Percentiles rank a stretch among this genome's conserved stretches.
Conservation (phyloP, 2,329 filamentous ascomycete genomes). For the Phaeosphaeriaceae sp. region DNA sequence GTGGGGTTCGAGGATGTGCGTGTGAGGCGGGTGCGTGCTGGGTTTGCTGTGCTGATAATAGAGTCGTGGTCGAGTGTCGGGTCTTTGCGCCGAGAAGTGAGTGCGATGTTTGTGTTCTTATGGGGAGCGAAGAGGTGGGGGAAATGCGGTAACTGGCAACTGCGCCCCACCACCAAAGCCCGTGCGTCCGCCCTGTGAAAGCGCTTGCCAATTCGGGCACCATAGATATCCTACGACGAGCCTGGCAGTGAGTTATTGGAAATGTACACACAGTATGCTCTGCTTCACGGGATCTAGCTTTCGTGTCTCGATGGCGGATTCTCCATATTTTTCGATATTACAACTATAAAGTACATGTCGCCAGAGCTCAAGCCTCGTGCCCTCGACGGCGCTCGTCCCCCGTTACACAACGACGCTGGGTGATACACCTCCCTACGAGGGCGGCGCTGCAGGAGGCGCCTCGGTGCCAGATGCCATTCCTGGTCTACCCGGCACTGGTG, state of each 20-base stretch:
- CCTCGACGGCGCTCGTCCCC: background rate
- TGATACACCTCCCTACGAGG: constrained; percentile 37
- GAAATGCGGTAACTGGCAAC: constrained; percentile 23
- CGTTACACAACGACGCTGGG: background rate
- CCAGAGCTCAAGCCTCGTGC: constrained; percentile 3
- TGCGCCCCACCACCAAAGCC: constrained; percentile 13
- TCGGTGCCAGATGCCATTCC: constrained; percentile 53
- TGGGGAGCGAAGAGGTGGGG: constrained; percentile 23
- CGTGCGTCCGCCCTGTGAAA: constrained; percentile 3
- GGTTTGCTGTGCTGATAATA: constrained; percentile 14
- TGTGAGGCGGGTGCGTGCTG: constrained; percentile 7
- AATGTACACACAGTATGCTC: background rate
- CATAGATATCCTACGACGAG: constrained; percentile 4
- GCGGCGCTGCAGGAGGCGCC: constrained; percentile 57
- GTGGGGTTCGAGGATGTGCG: constrained; percentile 24
- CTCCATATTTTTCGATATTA: constrained; percentile 11
- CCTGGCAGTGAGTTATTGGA: background rate
- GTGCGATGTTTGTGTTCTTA: constrained; percentile 6
- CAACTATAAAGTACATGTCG: constrained; percentile 21
- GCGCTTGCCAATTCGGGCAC: constrained; percentile 8
- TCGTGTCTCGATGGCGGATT: background rate
- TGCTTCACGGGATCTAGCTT: background rate
- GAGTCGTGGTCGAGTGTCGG: constrained; percentile 13
- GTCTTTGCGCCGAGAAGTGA: constrained; percentile 8
- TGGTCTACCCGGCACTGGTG: constrained; percentile 53